phyloP scores from a whole-genome alignment of 345 rosid species.

The Eucalyptus brandiana region DNA sequence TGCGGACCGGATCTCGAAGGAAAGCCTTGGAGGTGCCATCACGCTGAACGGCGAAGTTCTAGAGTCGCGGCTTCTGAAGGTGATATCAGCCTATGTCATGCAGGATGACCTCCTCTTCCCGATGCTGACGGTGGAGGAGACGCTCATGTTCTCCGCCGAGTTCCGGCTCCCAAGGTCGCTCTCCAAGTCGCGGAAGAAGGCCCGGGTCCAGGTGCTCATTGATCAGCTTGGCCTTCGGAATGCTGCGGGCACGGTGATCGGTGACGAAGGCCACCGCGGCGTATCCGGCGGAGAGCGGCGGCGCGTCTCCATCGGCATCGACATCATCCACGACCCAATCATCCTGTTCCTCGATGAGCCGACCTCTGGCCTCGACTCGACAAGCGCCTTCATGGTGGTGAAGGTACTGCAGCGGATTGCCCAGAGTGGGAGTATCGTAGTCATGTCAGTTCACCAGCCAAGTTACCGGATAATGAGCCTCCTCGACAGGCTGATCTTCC shows the following conservation, averaged over 20 bases:
- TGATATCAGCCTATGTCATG: constrained; percentile 92
- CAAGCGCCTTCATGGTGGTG: constrained; percentile 91
- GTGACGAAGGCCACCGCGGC: constrained; percentile 93
- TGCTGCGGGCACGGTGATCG: constrained; percentile 82
- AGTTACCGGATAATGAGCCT: constrained; percentile 75
- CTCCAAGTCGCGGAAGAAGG: constrained; percentile 54
- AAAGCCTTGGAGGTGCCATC: constrained; percentile 64
- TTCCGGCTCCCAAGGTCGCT: constrained; percentile 87
- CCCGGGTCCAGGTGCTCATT: constrained; percentile 76
- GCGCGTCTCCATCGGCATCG: constrained; percentile 76
- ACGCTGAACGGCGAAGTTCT: constrained; percentile 67
- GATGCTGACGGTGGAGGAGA: constrained; percentile 89
- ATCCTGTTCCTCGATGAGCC: constrained; percentile 87
- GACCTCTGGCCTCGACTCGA: constrained; percentile 90
- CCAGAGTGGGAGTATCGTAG: constrained; percentile 79
- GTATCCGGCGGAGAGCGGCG: constrained; percentile 92
- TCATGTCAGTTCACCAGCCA: constrained; percentile 94
- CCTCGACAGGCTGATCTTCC: constrained; percentile 63
- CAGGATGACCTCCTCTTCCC: constrained; percentile 95
- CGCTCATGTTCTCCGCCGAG: constrained; percentile 90
- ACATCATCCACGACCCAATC: constrained; percentile 82
- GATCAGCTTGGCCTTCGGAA: constrained; percentile 71
- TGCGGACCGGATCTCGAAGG: constrained; percentile 67
- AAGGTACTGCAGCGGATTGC: constrained; percentile 87
- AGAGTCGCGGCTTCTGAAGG: constrained; percentile 63